phyloP scores from a whole-genome alignment of 1,284 basidiomycete species.

The Peniophora sp. region DNA sequence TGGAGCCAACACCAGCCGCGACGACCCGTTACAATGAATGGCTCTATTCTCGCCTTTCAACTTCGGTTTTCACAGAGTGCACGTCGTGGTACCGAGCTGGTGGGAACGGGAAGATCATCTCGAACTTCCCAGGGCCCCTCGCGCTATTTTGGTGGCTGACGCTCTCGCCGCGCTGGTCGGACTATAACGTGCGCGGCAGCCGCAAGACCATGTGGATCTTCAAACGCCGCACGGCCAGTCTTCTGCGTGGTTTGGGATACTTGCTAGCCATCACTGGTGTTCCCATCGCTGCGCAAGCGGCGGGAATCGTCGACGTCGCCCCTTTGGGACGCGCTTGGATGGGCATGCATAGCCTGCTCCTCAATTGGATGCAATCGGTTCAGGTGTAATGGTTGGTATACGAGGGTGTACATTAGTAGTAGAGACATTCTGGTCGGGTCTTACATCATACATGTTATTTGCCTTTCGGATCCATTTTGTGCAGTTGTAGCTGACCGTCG shows the following conservation, averaged over 20 bases:
- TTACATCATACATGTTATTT: too few species aligned
- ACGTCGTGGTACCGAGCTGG: conserved; percentile 32
- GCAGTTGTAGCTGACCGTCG: conserved; percentile 56
- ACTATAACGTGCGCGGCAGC: background rate
- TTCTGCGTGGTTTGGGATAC: too few species aligned
- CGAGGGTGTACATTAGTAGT: too few species aligned
- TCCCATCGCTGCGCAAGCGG: too few species aligned
- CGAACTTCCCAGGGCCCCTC: background rate
- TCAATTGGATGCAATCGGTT: background rate
- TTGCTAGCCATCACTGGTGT: too few species aligned
- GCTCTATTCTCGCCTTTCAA: conserved; percentile 27
- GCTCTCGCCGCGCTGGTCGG: background rate
- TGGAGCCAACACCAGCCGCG: conserved; percentile 13
- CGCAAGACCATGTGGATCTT: background rate
- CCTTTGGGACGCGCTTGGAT: background rate
- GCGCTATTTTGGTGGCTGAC: background rate
- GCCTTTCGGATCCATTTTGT: conserved; percentile 49
- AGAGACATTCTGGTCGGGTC: too few species aligned
- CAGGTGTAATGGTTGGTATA: too few species aligned
- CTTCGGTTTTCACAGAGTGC: conserved; percentile 31
- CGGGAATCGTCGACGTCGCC: too few species aligned
- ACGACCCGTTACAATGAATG: conserved; percentile 33
- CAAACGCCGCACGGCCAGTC: background rate
- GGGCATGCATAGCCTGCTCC: background rate
- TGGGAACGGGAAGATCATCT: conserved; percentile 13